Evolutionary conservation across 371 early-diverging fungal genomes (phyloP), one percentile per base, ranked within the genome.

Genomic region (Mortierella sp.): DNA sequence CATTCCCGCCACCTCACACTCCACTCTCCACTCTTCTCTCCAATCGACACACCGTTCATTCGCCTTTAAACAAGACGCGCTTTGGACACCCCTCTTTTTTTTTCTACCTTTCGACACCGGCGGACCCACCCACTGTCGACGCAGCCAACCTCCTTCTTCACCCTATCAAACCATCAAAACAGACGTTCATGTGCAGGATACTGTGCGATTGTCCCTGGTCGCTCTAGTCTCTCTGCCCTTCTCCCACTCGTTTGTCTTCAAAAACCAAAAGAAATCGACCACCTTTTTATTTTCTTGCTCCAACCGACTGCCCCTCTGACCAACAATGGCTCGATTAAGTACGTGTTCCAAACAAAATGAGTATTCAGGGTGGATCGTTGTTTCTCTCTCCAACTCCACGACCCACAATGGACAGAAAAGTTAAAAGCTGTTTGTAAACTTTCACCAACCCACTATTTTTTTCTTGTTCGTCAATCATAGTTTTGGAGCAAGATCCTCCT

Each of bases 401-500:
- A 32, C 8, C 65, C 21, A 21, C 14, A 14, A 16, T 16, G 16
- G 29, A 63, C 32, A 14, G 18, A 27, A 63, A 58, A 35, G 51
- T 51, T 27, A 74, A 44, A 60, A 44, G 54, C 54, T 70, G n/a
- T 32, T 16, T 41, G 2, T 4, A 32, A 18, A 43, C 41, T 35
- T 35, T 51, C n/a, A 5, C 51, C 21, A 58, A 58, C 27, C 29
- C 11, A 12, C 46, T 4, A 1, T 27, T 44, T 54, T 46, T 5
- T 60, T 10, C n/a, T 27, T 65, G 29, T 58, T 12, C 32, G 32
- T 5, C 46, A 21, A 24, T 60, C 35, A 49, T 74, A 84, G 84
- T 78, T 70, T 58, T 85, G 51, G 82, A 85, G 58, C 75, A 79
- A 70, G 70, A 85, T 60, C 86, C 86, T n/a, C 86, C 86, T n/a